Percentiles rank a stretch among this genome's conserved stretches.
phyloP scores from a whole-genome alignment of 2,329 filamentous ascomycete genomes.

The Pyrenochaeta sp. region DNA sequence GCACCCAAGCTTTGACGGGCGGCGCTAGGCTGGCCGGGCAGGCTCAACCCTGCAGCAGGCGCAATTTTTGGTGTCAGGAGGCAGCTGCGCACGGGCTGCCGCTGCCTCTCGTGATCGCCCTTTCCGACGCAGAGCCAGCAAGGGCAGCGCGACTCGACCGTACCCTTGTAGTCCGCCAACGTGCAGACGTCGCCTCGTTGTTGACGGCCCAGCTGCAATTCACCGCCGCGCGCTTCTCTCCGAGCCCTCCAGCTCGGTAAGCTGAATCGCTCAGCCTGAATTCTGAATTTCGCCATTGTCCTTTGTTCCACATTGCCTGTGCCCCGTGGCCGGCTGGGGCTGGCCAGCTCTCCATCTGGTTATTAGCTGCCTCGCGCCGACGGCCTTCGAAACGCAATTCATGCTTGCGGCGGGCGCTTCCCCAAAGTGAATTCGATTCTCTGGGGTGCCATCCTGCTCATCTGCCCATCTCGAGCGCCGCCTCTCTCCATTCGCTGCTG shows the following conservation, averaged over 20 bases:
- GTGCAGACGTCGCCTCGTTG: slow-evolving; percentile 18
- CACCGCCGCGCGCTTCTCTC: too few species aligned
- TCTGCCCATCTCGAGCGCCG: slow-evolving; percentile 19
- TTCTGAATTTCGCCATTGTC: not conserved
- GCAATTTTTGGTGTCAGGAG: slow-evolving; percentile 45
- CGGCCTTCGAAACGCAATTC: slow-evolving; percentile 22
- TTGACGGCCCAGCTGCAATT: slow-evolving; percentile 8
- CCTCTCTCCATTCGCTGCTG: slow-evolving; percentile 21
- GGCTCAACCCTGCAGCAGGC: slow-evolving; percentile 26
- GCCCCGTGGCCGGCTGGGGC: slow-evolving; percentile 13
- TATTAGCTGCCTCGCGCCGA: slow-evolving; percentile 22
- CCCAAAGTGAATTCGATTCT: too few species aligned
- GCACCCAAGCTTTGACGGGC: slow-evolving; percentile 32
- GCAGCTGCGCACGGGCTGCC: slow-evolving; percentile 37
- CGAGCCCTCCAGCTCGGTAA: too few species aligned
- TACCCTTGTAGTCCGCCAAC: too few species aligned
- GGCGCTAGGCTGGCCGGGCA: slow-evolving; percentile 27
- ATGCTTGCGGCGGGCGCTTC: too few species aligned
- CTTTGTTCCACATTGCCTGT: slow-evolving; percentile 2
- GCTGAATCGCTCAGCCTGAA: slow-evolving; percentile 2
- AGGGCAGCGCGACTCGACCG: too few species aligned
- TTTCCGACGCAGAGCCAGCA: slow-evolving; percentile 12
- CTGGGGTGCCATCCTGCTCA: slow-evolving; percentile 23
- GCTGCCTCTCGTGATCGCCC: slow-evolving; percentile 40
- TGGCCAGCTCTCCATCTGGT: too few species aligned